Conservation (phyloP, 352 stramenopile genomes). For the Thalassiosira allenii region DNA sequence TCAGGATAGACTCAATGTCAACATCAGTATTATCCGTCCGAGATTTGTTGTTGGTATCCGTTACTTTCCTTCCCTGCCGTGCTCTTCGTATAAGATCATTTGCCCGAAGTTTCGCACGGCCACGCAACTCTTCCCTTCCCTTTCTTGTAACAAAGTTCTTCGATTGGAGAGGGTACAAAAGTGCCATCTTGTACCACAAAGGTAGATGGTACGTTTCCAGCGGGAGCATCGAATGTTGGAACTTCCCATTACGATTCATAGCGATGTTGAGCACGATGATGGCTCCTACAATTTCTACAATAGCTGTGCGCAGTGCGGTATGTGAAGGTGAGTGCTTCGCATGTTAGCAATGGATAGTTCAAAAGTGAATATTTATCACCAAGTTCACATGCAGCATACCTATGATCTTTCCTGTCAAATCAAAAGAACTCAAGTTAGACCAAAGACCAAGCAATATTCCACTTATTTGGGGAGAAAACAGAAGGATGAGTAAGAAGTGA, state of each 20-base stretch:
- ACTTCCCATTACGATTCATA: neutral
- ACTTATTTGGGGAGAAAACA: too few species aligned
- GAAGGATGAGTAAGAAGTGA: too few species aligned
- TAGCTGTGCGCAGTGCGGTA: too few species aligned
- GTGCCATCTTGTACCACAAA: too few species aligned
- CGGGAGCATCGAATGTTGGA: neutral
- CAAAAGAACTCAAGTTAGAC: conserved; percentile 1
- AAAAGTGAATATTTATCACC: too few species aligned
- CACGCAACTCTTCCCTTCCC: neutral
- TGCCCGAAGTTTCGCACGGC: conserved; percentile 1
- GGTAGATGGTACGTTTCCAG: neutral
- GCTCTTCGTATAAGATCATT: neutral
- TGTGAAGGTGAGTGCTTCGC: too few species aligned
- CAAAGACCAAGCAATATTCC: neutral
- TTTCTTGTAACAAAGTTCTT: neutral
- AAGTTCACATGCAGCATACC: too few species aligned
- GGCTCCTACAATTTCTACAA: too few species aligned
- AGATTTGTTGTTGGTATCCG: neutral
- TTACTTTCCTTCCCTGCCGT: neutral
- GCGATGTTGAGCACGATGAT: neutral
- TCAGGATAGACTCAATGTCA: too few species aligned
- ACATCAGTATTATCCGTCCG: too few species aligned
- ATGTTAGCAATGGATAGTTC: too few species aligned
- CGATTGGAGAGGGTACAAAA: neutral
- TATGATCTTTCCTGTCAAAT: too few species aligned